phyloP scores from a whole-genome alignment of 371 early-diverging fungal genomes.

The Zopfochytrium polystomum region DNA sequence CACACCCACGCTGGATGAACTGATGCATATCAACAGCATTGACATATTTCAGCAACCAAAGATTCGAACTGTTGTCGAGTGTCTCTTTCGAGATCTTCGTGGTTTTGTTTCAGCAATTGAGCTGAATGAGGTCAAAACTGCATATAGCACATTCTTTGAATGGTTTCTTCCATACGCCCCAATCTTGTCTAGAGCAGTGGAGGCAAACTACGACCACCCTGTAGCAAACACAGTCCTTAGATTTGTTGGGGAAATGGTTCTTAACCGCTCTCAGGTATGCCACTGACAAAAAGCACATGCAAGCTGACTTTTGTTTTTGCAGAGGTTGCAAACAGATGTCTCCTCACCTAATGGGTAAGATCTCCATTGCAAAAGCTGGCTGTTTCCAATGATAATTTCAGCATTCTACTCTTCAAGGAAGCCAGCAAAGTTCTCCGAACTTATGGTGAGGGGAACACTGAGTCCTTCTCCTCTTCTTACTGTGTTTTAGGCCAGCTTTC shows the following conservation, averaged over 20 bases:
- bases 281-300: not conserved
- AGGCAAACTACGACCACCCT: constrained; percentile 63
- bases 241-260: constrained; percentile 75
- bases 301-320: not conserved
- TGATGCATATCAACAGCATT: constrained; percentile 50
- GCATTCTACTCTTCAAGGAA: constrained; percentile 86
- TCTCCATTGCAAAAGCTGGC: not conserved
- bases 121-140: constrained; percentile 55
- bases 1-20: constrained; percentile 50
- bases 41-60: constrained; percentile 39
- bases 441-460: constrained; percentile 37
- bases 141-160: constrained; percentile 73
- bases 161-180: constrained; percentile 73
- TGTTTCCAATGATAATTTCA: constrained; percentile 3
- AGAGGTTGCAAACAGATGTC: constrained; percentile 79
- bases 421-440: constrained; percentile 62
- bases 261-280: constrained; percentile 61
- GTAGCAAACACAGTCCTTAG: constrained; percentile 69
- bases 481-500: constrained; percentile 16
- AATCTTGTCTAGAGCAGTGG: constrained; percentile 62
- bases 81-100: constrained; percentile 75
- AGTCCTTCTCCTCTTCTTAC: not conserved
- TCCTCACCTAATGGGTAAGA: constrained; percentile 70
- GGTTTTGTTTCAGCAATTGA: constrained; percentile 67
- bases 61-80: constrained; percentile 40